Percentiles rank a stretch among this genome's conserved stretches.
phyloP scores from a whole-genome alignment of 768 basidiomycete species.

The Calocybe indica region DNA sequence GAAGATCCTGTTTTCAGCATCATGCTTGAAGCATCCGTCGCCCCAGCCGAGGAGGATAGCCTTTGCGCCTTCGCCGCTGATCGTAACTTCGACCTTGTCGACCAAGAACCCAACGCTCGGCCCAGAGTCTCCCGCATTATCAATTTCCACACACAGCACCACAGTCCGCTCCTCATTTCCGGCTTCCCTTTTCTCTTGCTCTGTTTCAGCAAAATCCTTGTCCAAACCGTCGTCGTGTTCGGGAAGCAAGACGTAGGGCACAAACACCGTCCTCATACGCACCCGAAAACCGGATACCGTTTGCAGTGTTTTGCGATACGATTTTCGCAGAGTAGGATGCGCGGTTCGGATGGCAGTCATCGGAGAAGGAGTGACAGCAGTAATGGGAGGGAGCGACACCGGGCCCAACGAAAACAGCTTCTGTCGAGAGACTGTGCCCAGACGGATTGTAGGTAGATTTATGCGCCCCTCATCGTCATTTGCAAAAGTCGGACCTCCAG shows the following conservation, averaged over 20 bases:
- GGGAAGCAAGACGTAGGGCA: slow-evolving; percentile 75
- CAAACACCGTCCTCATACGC: slow-evolving; percentile 91
- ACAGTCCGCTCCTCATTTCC: slow-evolving; percentile 78
- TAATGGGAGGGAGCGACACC: slow-evolving; percentile 34
- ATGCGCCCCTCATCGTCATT: slow-evolving; percentile 23
- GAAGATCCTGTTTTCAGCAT: slow-evolving; percentile 44
- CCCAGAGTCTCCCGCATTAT: slow-evolving; percentile 69
- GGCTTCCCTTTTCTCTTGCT: slow-evolving; percentile 56
- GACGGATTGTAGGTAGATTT: slow-evolving; percentile 60
- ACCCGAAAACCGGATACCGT: slow-evolving; percentile 83
- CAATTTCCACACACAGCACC: slow-evolving; percentile 87
- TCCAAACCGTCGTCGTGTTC: slow-evolving; percentile 24
- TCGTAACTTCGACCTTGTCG: slow-evolving; percentile 66
- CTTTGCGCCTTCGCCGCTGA: slow-evolving; percentile 60
- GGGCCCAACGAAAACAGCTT: slow-evolving; percentile 61
- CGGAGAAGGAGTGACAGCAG: slow-evolving; percentile 42
- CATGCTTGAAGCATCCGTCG: slow-evolving; percentile 43
- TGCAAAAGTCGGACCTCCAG: slow-evolving; percentile 40
- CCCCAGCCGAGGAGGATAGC: slow-evolving; percentile 49
- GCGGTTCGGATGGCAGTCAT: slow-evolving; percentile 41
- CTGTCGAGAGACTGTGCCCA: slow-evolving; percentile 63
- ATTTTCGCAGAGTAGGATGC: slow-evolving; percentile 74
- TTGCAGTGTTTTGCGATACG: slow-evolving; percentile 72
- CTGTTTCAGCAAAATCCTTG: slow-evolving; percentile 37
- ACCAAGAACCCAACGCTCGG: slow-evolving; percentile 64